phyloP scores from a whole-genome alignment of 2,329 filamentous ascomycete genomes.

The Hymenoscyphus salicellus region DNA sequence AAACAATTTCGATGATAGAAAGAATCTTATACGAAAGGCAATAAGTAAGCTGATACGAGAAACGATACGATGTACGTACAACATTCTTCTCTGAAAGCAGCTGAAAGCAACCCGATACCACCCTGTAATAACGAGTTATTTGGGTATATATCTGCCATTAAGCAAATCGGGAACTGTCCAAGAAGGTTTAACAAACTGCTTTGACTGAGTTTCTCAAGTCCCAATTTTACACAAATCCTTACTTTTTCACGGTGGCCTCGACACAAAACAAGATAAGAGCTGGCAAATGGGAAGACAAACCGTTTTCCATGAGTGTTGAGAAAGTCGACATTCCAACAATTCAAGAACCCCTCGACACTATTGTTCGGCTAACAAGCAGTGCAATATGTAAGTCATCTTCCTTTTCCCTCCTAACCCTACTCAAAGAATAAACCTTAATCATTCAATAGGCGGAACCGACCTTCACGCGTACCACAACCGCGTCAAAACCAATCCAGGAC shows the following conservation, averaged over 20 bases:
- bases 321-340: constrained; percentile 57
- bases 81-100: background rate
- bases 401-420: constrained; percentile 22
- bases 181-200: background rate
- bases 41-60: background rate
- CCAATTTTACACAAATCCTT: background rate
- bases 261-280: background rate
- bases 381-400: constrained; percentile 12
- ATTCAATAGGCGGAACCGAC: background rate
- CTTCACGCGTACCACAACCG: background rate
- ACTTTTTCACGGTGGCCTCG: background rate
- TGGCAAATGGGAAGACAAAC: constrained; percentile 13
- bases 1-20: background rate
- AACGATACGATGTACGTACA: too few relatives aligned
- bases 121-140: background rate
- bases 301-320: constrained; percentile 53
- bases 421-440: constrained; percentile 60
- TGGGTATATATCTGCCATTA: background rate
- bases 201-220: background rate
- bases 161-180: too few relatives aligned
- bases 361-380: constrained; percentile 46
- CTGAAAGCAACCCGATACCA: background rate
- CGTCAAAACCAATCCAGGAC: background rate
- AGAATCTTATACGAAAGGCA: background rate
- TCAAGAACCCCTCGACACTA: constrained; percentile 46